Evolutionary conservation across 2,329 filamentous ascomycete genomes (phyloP).

Genomic region (Aureobasidium namibiae): DNA sequence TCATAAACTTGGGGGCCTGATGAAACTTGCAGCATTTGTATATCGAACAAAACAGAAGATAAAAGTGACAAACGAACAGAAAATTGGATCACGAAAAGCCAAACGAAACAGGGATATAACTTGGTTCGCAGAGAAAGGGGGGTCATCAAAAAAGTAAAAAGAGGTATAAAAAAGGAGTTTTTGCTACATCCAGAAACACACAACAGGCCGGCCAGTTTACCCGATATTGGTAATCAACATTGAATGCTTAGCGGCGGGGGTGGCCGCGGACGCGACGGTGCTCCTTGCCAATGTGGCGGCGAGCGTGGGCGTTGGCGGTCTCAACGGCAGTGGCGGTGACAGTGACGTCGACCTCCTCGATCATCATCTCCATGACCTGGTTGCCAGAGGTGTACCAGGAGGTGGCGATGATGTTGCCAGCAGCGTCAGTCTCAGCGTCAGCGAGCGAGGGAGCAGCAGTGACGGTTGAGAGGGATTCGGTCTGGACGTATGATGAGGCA

Average conservation of each 20-base stretch:
- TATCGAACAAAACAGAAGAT: not conserved
- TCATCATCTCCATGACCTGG: constrained; percentile 36
- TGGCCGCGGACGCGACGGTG: constrained; percentile 23
- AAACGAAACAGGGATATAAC: not conserved
- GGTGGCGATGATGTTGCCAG: constrained; percentile 29
- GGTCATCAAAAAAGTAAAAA: constrained; percentile 11
- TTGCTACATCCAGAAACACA: not conserved
- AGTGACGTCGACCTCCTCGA: constrained; percentile 36
- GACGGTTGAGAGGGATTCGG: constrained; percentile 13
- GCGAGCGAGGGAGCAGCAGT: constrained; percentile 22
- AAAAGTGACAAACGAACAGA: not conserved
- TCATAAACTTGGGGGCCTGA: constrained; percentile 2
- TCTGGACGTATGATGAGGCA: constrained; percentile 1
- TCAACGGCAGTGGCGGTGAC: constrained; percentile 29
- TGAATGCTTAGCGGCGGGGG: constrained; percentile 21
- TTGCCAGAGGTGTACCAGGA: constrained; percentile 35
- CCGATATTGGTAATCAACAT: not conserved
- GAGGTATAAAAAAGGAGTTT: not conserved
- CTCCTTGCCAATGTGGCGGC: constrained; percentile 20
- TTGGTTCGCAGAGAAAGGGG: not conserved
- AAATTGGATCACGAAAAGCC: not conserved
- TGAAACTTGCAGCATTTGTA: constrained; percentile 5
- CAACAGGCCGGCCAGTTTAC: not conserved
- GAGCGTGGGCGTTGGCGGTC: constrained; percentile 17
- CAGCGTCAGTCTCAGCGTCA: constrained; percentile 6